These are phyloP conservation scores for Aspergillus nomiae DNA, from an alignment of 2,329 filamentous ascomycete genomes.

Conservation along the genomic window DNA sequence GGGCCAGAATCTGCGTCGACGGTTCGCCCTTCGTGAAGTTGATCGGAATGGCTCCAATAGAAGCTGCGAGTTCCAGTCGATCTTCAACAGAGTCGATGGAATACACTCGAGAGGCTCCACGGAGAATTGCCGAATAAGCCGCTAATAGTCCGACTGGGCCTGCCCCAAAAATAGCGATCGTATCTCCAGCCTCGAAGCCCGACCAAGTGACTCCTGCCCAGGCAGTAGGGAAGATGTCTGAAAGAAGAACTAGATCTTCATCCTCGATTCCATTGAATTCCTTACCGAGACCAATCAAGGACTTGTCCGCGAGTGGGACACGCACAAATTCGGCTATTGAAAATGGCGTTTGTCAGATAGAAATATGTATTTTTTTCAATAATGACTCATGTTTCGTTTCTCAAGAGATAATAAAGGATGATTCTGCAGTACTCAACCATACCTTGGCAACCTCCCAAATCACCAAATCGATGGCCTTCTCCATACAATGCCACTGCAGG, in stretches of 20 bases:
- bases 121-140: neutral
- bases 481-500: neutral
- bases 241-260: neutral
- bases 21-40: neutral
- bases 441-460: neutral
- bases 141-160: neutral
- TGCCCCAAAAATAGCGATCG: neutral
- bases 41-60: neutral
- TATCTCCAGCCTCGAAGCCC: neutral
- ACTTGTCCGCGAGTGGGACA: too few species aligned
- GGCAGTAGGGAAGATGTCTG: neutral
- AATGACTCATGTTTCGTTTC: neutral
- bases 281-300: too few species aligned
- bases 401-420: neutral
- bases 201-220: neutral
- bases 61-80: neutral
- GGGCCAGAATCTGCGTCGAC: too few species aligned
- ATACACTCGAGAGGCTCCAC: slow-evolving; percentile 27
- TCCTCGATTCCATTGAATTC: too few species aligned
- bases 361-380: neutral
- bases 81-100: neutral
- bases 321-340: too few species aligned
- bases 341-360: neutral
- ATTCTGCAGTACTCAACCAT: neutral
- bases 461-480: neutral